Percentiles rank a stretch among this genome's conserved stretches.
These are phyloP conservation scores for Hymenoscyphus scutula DNA, from an alignment of 2,329 filamentous ascomycete species.

Conservation along the genomic window DNA sequence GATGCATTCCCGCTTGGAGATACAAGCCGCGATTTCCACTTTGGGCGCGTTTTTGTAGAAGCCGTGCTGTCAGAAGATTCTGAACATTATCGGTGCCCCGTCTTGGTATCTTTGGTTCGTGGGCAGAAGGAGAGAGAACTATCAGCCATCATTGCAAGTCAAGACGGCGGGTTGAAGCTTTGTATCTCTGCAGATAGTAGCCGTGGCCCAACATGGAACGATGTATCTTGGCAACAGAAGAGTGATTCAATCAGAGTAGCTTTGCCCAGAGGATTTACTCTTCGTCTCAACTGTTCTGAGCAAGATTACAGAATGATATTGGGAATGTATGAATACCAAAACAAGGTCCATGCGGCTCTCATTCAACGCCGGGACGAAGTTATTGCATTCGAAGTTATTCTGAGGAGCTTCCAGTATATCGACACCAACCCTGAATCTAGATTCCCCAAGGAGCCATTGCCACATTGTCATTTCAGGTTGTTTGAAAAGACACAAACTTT, in stretches of 20 bases:
- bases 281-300: constrained; percentile 69
- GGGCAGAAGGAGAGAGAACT: constrained; percentile 66
- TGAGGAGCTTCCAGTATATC: constrained; percentile 78
- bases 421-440: constrained; percentile 67
- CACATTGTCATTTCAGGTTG: constrained; percentile 68
- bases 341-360: constrained; percentile 70
- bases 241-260: constrained; percentile 63
- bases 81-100: constrained; percentile 67
- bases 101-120: constrained; percentile 72
- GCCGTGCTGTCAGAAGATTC: constrained; percentile 72
- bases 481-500: constrained; percentile 71
- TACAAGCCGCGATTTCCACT: constrained; percentile 70
- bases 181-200: constrained; percentile 67
- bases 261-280: constrained; percentile 71
- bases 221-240: constrained; percentile 75
- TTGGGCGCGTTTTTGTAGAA: constrained; percentile 73
- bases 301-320: constrained; percentile 76
- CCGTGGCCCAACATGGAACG: constrained; percentile 72
- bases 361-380: constrained; percentile 68
- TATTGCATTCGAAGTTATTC: constrained; percentile 63
- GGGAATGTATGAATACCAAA: constrained; percentile 82
- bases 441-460: constrained; percentile 74
- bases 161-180: constrained; percentile 74
- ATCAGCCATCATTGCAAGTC: constrained; percentile 73
- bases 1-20: constrained; percentile 78